A percentile compares a stretch with the other conserved stretches of the same genome.
These are phyloP conservation scores for Aspergillus eucalypticola DNA, from an alignment of 2,329 filamentous ascomycete genomes.

Conservation along the genomic window DNA sequence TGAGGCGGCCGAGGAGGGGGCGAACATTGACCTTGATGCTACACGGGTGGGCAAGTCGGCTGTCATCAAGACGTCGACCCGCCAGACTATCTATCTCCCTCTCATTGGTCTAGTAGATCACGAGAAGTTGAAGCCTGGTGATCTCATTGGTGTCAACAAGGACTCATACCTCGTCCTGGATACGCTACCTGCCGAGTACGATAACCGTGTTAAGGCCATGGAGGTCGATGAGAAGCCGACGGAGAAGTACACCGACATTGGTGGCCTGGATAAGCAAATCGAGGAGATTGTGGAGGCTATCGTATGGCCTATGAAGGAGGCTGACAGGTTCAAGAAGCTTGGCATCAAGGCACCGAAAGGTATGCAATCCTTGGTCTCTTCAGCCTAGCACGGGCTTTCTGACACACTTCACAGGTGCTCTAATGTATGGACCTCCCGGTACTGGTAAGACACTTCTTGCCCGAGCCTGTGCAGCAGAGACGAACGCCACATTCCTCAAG, in stretches of 20 bases:
- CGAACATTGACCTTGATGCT: slow-evolving; percentile 97
- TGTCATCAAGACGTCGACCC: slow-evolving; percentile 98
- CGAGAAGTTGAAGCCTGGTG: slow-evolving; percentile 89
- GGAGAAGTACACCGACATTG: slow-evolving; percentile 97
- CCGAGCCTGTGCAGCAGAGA: slow-evolving; percentile 94
- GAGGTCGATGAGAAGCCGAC: slow-evolving; percentile 99
- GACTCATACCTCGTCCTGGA: slow-evolving; percentile 97
- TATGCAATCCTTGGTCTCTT: slow-evolving; percentile 46
- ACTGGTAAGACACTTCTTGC: slow-evolving; percentile 65
- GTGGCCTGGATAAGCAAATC: slow-evolving; percentile 97
- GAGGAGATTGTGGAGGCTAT: slow-evolving; percentile 98
- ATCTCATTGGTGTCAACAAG: slow-evolving; percentile 98
- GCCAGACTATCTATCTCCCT: slow-evolving; percentile 97
- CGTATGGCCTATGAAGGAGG: slow-evolving; percentile 99
- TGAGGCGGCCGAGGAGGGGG: slow-evolving; percentile 94
- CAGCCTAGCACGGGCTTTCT: neutral
- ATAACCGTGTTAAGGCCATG: slow-evolving; percentile 99
- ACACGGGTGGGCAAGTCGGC: slow-evolving; percentile 96
- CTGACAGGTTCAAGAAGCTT: slow-evolving; percentile 98
- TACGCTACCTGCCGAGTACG: slow-evolving; percentile 94
- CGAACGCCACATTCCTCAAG: slow-evolving; percentile 97
- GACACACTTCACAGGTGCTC: slow-evolving; percentile 63
- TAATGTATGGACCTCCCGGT: slow-evolving; percentile 81
- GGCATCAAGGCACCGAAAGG: slow-evolving; percentile 99
- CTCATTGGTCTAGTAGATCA: slow-evolving; percentile 96